Base-by-base conservation (phyloP, 176 grass and related monocot species). In the Tillandsia leiboldiana region DNA sequence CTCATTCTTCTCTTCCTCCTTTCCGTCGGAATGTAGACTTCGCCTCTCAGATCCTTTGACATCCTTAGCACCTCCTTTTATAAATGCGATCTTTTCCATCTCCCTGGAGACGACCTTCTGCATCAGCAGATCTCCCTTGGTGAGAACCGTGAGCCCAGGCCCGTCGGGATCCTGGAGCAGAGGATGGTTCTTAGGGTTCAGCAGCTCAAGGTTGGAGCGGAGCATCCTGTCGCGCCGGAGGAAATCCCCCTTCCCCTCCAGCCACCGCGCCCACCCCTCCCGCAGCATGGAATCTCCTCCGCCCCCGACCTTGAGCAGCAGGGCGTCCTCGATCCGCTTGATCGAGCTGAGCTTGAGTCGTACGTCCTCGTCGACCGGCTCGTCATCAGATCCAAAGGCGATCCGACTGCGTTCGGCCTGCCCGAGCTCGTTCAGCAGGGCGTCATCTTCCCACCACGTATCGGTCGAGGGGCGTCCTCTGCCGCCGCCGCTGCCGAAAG, bases 161-260 rank as follows among this genome's bases (percentile, higher is more conserved):
- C 80, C 83, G 47, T 99, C 94, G 1, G 90, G 94, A 67, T 99
- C 94, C 70, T 99, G 94, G 18, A 99, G 87, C 63, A 99, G 76
- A 50, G 94, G 94, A 67, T 99, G 94, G 72, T 90, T 99, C 59
- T 88, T 91, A 1, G 94, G 94, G 74, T 93, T 90, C 53, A 99
- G 71, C 8, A 83, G 59, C 51, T 99, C 94, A 15, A 99, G 72
- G 70, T 93, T 90, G 51, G 94, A 99, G 1, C 85, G 84, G 52
- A 93, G 84, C 94, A 99, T 99, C 65, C 82, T 76, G 64, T 99
- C 90, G 68, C 79, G 84, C 28, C 94, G 77, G 50, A 93, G 70
- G 72, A 93, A 99, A 84, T 93, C 87, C 0, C 79, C 87, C 76
- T 99, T 99, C 12, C 84, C 89, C 74, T 99, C 94, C 49, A 99